A percentile compares a stretch with the other conserved stretches of the same genome.
Conservation (phyloP, 2,329 filamentous ascomycete genomes). For the Colletotrichum neosansevieriae region DNA sequence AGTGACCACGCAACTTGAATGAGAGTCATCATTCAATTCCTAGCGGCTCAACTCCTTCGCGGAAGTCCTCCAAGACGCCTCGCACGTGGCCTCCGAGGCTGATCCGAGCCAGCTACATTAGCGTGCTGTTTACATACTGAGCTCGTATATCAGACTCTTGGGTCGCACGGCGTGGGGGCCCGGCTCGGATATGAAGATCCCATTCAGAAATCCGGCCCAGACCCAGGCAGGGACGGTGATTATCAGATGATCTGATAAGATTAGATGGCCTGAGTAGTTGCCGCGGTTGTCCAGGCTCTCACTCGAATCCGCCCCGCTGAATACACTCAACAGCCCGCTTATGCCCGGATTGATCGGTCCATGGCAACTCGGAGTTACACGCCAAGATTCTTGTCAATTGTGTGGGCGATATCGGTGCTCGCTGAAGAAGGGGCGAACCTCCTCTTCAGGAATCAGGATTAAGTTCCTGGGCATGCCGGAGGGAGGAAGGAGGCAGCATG, state of each 20-base stretch:
- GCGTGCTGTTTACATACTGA: constrained; percentile 4
- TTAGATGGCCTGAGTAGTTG: constrained; percentile 15
- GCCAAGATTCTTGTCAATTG: constrained; percentile 32
- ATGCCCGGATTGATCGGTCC: constrained; percentile 1
- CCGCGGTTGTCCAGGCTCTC: neutral
- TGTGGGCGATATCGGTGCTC: constrained; percentile 28
- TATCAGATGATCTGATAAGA: constrained; percentile 46
- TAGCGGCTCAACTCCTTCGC: neutral
- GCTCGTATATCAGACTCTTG: constrained; percentile 21
- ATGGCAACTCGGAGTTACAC: constrained; percentile 4
- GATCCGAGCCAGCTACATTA: neutral
- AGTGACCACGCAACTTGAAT: no score
- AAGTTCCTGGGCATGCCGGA: constrained; percentile 1
- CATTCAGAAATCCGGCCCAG: constrained; percentile 16
- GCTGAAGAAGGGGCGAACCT: neutral
- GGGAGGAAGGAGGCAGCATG: neutral
- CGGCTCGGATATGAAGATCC: constrained; percentile 23
- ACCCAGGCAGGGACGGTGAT: constrained; percentile 28
- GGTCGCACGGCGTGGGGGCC: constrained; percentile 7
- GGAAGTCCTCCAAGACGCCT: neutral
- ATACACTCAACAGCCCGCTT: constrained; percentile 22
- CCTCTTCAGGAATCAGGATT: neutral
- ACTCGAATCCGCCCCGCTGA: constrained; percentile 22
- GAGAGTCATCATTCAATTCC: neutral
- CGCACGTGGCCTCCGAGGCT: neutral